A percentile compares a stretch with the other conserved stretches of the same genome.
Conservation (phyloP, 805 yeast genomes). For the Jamesozyma piceae region DNA sequence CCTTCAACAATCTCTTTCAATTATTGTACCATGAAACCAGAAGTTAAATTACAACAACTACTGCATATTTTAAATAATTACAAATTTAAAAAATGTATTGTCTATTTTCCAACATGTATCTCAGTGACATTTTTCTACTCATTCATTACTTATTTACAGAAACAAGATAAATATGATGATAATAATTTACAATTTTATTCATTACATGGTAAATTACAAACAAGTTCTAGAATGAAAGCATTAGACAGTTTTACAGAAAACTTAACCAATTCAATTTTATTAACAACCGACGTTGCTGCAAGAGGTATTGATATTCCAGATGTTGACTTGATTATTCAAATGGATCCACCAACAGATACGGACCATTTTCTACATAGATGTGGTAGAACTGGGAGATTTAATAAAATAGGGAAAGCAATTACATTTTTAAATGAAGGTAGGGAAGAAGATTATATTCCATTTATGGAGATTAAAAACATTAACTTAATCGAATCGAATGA, state of each 20-base stretch:
- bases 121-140: conserved; percentile 70
- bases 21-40: conserved; percentile 52
- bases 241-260: conserved; percentile 49
- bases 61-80: conserved; percentile 43
- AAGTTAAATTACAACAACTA: conserved; percentile 49
- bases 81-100: conserved; percentile 70
- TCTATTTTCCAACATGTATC: conserved; percentile 85
- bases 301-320: conserved; percentile 93
- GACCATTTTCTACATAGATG: conserved; percentile 86
- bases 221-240: conserved; percentile 69
- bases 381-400: conserved; percentile 94
- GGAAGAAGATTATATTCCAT: conserved; percentile 74
- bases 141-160: conserved; percentile 38
- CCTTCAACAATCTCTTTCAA: conserved; percentile 60
- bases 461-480: conserved; percentile 66
- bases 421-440: conserved; percentile 63
- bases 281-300: conserved; percentile 98
- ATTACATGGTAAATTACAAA: conserved; percentile 83
- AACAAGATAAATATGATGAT: conserved; percentile 13
- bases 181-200: conserved; percentile 46
- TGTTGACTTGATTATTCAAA: conserved; percentile 85
- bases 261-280: conserved; percentile 45
- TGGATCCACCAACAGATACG: conserved; percentile 92
- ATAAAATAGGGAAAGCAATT: conserved; percentile 69
- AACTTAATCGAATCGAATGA: conserved; percentile 33